phyloP scores from a whole-genome alignment of 1,139 yeast species.

The Candida glucosophila region DNA sequence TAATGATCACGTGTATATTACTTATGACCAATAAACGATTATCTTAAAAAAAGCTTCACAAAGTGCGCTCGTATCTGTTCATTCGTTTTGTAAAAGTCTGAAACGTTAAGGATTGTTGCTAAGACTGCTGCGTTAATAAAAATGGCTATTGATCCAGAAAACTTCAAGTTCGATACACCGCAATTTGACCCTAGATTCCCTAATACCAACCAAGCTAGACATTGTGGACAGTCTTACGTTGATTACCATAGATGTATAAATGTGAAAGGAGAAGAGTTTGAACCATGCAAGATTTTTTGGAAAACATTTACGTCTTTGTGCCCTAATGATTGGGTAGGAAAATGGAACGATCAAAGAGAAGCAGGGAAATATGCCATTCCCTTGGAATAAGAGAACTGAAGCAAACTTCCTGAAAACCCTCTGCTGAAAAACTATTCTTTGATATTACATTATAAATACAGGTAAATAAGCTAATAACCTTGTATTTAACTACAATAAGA shows the following conservation, averaged over 20 bases:
- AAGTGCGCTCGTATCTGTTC: no score
- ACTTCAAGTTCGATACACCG: slow-evolving; percentile 62
- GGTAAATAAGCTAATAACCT: no score
- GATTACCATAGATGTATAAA: slow-evolving; percentile 97
- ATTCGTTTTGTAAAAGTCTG: no score
- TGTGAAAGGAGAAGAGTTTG: slow-evolving; percentile 96
- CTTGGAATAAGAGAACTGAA: slow-evolving; percentile 15
- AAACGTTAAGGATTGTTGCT: no score
- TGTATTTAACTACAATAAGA: no score
- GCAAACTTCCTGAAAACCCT: no score
- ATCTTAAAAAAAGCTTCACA: no score
- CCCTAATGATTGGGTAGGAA: slow-evolving; percentile 88
- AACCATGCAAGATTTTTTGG: slow-evolving; percentile 93
- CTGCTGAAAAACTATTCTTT: no score
- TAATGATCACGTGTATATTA: no score
- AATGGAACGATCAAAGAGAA: slow-evolving; percentile 93
- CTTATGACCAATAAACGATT: no score
- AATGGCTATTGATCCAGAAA: slow-evolving; percentile 41
- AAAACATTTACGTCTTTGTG: slow-evolving; percentile 86
- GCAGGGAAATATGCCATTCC: slow-evolving; percentile 43
- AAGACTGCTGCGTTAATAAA: no score
- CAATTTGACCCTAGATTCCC: slow-evolving; percentile 95
- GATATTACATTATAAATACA: no score
- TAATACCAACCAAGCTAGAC: slow-evolving; percentile 93
- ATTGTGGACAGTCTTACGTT: slow-evolving; percentile 96